phyloP scores from a whole-genome alignment of 768 basidiomycete species.

The Boletellus sp. region DNA sequence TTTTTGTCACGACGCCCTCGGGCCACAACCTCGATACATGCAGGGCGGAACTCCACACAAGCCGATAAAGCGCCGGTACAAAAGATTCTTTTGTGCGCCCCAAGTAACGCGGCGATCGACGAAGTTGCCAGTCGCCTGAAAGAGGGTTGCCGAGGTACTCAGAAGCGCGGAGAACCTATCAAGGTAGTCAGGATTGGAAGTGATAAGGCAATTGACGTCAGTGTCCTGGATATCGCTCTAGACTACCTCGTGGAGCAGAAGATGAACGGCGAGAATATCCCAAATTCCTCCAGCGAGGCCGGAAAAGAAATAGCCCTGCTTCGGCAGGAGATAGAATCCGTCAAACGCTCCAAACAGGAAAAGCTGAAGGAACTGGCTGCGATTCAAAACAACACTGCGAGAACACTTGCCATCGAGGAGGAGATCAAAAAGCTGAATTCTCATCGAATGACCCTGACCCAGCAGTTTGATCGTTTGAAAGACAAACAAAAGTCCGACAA shows the following conservation, averaged over 20 bases:
- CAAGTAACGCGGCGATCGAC: constrained; percentile 97
- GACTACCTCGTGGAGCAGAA: constrained; percentile 83
- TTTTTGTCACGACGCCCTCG: constrained; percentile 62
- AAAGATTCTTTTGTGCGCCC: constrained; percentile 89
- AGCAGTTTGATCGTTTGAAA: constrained; percentile 69
- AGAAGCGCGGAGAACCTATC: constrained; percentile 50
- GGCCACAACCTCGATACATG: constrained; percentile 47
- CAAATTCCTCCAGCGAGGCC: constrained; percentile 45
- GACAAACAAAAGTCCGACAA: constrained; percentile 80
- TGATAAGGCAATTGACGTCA: constrained; percentile 67
- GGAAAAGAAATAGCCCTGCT: constrained; percentile 56
- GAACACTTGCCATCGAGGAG: constrained; percentile 54
- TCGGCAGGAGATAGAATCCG: constrained; percentile 63
- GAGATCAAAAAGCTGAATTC: constrained; percentile 67
- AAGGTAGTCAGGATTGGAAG: constrained; percentile 91
- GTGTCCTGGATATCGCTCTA: constrained; percentile 81
- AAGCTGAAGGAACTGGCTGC: constrained; percentile 60
- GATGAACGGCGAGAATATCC: constrained; percentile 43
- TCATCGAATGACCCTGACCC: constrained; percentile 59
- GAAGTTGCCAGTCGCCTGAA: constrained; percentile 89
- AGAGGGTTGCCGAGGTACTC: constrained; percentile 62
- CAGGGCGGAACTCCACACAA: constrained; percentile 39
- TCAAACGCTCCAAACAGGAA: constrained; percentile 55
- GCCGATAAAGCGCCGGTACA: constrained; percentile 48
- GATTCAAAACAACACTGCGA: constrained; percentile 54